Conservation (phyloP, 2,329 filamentous ascomycete species). For the Beauveria caledonica region DNA sequence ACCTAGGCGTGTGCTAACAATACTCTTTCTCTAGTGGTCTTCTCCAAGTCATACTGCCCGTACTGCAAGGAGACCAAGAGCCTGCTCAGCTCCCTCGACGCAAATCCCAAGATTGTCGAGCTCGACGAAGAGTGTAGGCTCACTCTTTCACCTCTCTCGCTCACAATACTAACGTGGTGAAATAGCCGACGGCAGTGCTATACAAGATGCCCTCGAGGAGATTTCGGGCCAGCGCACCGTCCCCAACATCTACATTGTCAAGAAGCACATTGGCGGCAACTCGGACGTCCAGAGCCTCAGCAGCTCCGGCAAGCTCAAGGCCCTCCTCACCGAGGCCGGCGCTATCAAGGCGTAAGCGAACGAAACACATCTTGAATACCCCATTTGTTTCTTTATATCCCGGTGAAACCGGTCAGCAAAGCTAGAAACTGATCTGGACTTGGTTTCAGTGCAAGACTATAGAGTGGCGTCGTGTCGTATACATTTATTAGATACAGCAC, state of each 20-base stretch:
- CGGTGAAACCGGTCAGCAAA: not conserved
- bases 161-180: slow-evolving; percentile 15
- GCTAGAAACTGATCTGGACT: slow-evolving; percentile 1
- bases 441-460: slow-evolving; percentile 7
- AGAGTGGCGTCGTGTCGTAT: not conserved
- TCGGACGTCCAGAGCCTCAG: slow-evolving; percentile 67
- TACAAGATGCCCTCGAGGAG: slow-evolving; percentile 76
- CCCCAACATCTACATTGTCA: slow-evolving; percentile 87
- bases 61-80: slow-evolving; percentile 79
- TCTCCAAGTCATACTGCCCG: slow-evolving; percentile 95
- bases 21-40: slow-evolving; percentile 56
- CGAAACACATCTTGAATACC: not conserved
- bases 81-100: slow-evolving; percentile 59
- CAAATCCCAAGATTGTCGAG: slow-evolving; percentile 70
- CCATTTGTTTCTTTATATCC: slow-evolving; percentile 1
- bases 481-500: not conserved
- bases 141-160: not conserved
- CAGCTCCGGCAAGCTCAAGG: slow-evolving; percentile 29
- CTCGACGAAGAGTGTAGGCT: slow-evolving; percentile 74
- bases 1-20: not conserved
- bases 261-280: slow-evolving; percentile 94
- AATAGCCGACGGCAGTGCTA: slow-evolving; percentile 68
- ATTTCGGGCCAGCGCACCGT: slow-evolving; percentile 82
- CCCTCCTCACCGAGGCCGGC: slow-evolving; percentile 33
- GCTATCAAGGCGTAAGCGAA: slow-evolving; percentile 34